Conservation (phyloP, 108 stramenopile genomes). For the Fragilariopsis cylindrus region DNA sequence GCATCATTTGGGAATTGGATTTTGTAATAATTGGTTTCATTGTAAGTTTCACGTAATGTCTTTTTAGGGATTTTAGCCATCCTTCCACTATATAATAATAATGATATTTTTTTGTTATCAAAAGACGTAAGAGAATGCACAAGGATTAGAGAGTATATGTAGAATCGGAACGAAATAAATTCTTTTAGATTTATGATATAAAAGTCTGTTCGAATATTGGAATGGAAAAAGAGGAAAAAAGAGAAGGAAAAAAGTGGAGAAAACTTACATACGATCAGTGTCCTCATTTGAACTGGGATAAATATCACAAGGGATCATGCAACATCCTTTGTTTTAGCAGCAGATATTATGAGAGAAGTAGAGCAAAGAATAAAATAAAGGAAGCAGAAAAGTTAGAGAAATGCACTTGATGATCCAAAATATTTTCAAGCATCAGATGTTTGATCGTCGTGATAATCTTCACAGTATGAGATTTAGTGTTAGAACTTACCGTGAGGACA, state of each 20-base stretch:
- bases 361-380: no score
- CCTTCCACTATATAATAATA: slow-evolving; percentile 7
- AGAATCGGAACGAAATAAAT: neutral
- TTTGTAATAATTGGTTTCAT: slow-evolving; percentile 37
- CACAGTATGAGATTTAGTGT: no score
- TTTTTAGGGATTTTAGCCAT: slow-evolving; percentile 46
- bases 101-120: no score
- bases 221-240: neutral
- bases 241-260: neutral
- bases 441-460: no score
- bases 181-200: neutral
- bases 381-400: no score
- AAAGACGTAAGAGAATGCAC: neutral
- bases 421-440: no score
- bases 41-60: slow-evolving; percentile 32
- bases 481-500: slow-evolving; percentile 45
- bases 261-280: slow-evolving; percentile 6
- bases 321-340: slow-evolving; percentile 30
- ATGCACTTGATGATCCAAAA: no score
- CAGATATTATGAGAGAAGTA: no score
- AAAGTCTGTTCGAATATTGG: neutral
- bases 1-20: slow-evolving; percentile 58
- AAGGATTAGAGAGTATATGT: neutral
- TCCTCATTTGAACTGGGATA: slow-evolving; percentile 53
- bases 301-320: slow-evolving; percentile 66